Evolutionary conservation across 2,329 filamentous ascomycete species (phyloP).

Genomic region (Fusarium sp.): DNA sequence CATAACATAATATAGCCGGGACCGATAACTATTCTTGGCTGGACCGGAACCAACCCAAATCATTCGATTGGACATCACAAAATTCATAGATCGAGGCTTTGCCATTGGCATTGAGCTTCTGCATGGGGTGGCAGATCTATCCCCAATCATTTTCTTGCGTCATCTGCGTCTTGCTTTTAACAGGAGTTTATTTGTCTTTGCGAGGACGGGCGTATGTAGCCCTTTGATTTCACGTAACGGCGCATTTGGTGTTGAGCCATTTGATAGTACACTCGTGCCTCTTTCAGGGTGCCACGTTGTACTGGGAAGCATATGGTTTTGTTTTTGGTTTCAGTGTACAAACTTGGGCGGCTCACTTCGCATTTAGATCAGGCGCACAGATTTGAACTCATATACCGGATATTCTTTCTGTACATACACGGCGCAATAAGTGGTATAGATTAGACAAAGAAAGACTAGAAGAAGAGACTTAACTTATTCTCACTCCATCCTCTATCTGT

Average conservation of each 20-base stretch:
- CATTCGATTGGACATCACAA: constrained; percentile 7
- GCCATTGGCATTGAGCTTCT: not conserved
- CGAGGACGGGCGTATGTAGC: not conserved
- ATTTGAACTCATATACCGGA: constrained; percentile 29
- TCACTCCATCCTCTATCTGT: not conserved
- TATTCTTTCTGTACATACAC: constrained; percentile 37
- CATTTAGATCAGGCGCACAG: constrained; percentile 32
- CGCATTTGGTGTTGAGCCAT: constrained; percentile 18
- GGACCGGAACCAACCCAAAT: constrained; percentile 23
- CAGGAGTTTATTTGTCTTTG: constrained; percentile 2
- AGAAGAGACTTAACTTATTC: constrained; percentile 18
- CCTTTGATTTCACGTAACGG: constrained; percentile 1
- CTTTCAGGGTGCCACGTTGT: constrained; percentile 18
- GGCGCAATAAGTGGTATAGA: constrained; percentile 38
- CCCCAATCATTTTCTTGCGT: constrained; percentile 4
- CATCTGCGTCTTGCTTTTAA: constrained; percentile 10
- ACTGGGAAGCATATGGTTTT: constrained; percentile 23
- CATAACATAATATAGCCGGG: constrained; percentile 10
- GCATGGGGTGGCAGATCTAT: constrained; percentile 16
- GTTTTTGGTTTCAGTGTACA: constrained; percentile 15
- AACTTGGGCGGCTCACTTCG: constrained; percentile 22
- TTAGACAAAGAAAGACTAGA: constrained; percentile 37
- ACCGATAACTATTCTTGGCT: constrained; percentile 29
- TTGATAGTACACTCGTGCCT: not conserved
- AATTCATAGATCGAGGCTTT: not conserved